A percentile compares a stretch with the other conserved stretches of the same genome.
These are phyloP conservation scores for Mariannaea sp. DNA, from an alignment of 2,329 filamentous ascomycete species.

Conservation along the genomic window DNA sequence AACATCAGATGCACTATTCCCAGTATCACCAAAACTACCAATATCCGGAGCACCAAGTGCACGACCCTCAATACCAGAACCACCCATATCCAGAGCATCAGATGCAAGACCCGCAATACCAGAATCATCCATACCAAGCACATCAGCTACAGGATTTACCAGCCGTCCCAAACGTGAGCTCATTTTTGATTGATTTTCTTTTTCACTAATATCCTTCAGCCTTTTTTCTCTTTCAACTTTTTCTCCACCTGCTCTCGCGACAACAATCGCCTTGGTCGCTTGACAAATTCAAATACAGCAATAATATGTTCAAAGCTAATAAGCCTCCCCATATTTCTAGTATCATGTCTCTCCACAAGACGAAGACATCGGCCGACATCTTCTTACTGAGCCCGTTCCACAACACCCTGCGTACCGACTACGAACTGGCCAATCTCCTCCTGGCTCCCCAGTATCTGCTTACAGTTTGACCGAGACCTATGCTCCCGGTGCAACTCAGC, in stretches of 20 bases:
- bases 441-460: slow-evolving; percentile 27
- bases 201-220: no score
- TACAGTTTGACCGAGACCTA: slow-evolving; percentile 25
- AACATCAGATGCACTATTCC: background rate
- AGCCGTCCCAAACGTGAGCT: slow-evolving; percentile 31
- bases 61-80: background rate
- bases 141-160: slow-evolving; percentile 33
- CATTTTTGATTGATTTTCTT: background rate
- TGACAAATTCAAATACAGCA: no score
- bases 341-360: slow-evolving; percentile 26
- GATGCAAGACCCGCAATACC: background rate
- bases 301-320: no score
- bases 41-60: background rate
- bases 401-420: slow-evolving; percentile 26
- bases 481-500: slow-evolving; percentile 9
- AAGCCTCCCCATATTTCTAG: no score
- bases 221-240: background rate
- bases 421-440: slow-evolving; percentile 20
- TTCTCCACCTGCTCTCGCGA: background rate
- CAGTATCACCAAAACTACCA: background rate
- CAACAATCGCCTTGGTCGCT: background rate
- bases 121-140: background rate
- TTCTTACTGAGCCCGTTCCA: slow-evolving; percentile 18
- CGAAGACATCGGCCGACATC: slow-evolving; percentile 15
- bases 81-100: no score